Evolutionary conservation across 2,329 filamentous ascomycete species (phyloP).

Genomic region (Calonectria hawksworthii): DNA sequence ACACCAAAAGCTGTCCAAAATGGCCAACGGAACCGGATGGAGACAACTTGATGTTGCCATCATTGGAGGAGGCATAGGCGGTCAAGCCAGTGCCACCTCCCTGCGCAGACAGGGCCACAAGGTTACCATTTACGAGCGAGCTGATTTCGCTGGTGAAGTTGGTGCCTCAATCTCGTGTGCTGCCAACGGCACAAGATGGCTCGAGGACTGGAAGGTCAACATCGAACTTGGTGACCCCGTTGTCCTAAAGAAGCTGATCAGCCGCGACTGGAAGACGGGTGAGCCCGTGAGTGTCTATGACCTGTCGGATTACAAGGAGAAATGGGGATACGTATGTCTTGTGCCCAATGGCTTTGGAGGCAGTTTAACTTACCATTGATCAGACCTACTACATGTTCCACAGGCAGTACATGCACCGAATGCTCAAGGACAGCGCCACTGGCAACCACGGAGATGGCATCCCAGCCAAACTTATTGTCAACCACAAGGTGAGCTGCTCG

Average conservation of each 20-base stretch:
- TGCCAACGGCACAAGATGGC: conserved; percentile 74
- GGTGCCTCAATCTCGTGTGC: conserved; percentile 74
- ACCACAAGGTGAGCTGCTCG: conserved; percentile 61
- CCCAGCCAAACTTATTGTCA: conserved; percentile 67
- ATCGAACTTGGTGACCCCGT: conserved; percentile 75
- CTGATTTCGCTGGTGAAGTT: conserved; percentile 73
- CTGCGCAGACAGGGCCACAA: conserved; percentile 66
- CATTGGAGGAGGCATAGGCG: conserved; percentile 65
- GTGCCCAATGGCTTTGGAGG: conserved; percentile 48
- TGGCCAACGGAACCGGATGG: conserved; percentile 3
- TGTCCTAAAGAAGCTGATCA: conserved; percentile 75
- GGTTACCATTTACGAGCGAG: conserved; percentile 66
- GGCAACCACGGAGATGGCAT: conserved; percentile 63
- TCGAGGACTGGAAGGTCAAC: conserved; percentile 75
- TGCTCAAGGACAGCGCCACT: conserved; percentile 73
- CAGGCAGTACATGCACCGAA: conserved; percentile 76
- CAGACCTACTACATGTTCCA: conserved; percentile 77
- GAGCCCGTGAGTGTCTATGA: conserved; percentile 75
- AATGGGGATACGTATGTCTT: conserved; percentile 72
- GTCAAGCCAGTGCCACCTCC: conserved; percentile 65
- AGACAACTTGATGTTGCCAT: conserved; percentile 35
- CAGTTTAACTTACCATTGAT: conserved; percentile 53
- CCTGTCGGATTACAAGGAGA: conserved; percentile 73
- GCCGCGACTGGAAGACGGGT: conserved; percentile 78
- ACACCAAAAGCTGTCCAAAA: not conserved